A percentile compares a stretch with the other conserved stretches of the same genome.
These are phyloP conservation scores for Sporothrix luriei DNA, from an alignment of 2,329 filamentous ascomycete species.

Conservation along the genomic window DNA sequence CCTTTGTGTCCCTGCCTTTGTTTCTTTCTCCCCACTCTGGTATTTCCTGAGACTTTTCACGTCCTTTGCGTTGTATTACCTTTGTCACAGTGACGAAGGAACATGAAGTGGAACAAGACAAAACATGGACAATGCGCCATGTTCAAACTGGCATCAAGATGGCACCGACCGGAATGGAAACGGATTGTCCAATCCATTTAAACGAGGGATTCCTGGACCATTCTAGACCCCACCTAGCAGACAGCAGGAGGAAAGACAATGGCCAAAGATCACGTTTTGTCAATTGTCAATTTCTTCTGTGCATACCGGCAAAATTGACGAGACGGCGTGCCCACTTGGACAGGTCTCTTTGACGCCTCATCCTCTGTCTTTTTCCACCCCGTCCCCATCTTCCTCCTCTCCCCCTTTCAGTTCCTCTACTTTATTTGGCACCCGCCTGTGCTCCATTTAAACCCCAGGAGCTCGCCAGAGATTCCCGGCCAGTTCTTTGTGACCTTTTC, in stretches of 20 bases:
- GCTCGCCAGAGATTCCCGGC: neutral
- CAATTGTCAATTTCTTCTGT: neutral
- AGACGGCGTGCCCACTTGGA: conserved; percentile 1
- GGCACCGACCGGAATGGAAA: conserved; percentile 8
- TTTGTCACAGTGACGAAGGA: conserved; percentile 4
- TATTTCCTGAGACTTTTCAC: neutral
- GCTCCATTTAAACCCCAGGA: conserved; percentile 6
- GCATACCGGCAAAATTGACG: conserved; percentile 13
- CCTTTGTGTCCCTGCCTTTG: conserved; percentile 20
- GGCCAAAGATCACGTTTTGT: neutral
- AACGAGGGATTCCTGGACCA: neutral
- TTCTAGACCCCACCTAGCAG: conserved; percentile 10
- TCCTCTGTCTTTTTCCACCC: neutral
- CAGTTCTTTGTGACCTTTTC: neutral
- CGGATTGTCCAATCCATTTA: conserved; percentile 19
- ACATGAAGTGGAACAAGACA: neutral
- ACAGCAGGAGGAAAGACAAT: neutral
- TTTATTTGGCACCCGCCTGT: neutral
- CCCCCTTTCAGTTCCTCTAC: neutral
- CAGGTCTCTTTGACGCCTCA: conserved; percentile 17
- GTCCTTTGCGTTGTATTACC: neutral
- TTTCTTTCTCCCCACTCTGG: neutral
- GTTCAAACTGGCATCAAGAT: conserved; percentile 14
- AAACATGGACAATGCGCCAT: conserved; percentile 6
- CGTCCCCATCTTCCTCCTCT: neutral